Percentiles rank a stretch among this genome's conserved stretches.
These are phyloP conservation scores for Daldinia sp. DNA, from an alignment of 2,329 filamentous ascomycete species.

Conservation along the genomic window DNA sequence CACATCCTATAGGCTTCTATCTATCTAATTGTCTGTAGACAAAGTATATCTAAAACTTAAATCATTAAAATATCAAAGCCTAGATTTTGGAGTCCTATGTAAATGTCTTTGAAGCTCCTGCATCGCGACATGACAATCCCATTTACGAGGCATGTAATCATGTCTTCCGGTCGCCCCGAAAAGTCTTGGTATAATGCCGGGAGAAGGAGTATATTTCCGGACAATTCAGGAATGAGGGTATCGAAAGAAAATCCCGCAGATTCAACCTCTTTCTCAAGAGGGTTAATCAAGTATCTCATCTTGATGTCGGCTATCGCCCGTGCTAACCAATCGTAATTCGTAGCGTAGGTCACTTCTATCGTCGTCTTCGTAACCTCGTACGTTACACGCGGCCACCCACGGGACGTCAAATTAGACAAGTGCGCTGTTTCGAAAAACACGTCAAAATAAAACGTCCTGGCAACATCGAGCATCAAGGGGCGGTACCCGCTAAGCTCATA, in stretches of 20 bases:
- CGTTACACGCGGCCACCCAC: neutral
- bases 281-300: constrained; percentile 29
- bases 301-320: constrained; percentile 34
- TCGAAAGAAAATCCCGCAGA: neutral
- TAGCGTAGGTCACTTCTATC: neutral
- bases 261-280: constrained; percentile 18
- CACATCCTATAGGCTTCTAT: no score
- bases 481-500: constrained; percentile 22
- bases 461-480: constrained; percentile 37
- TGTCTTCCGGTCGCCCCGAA: no score
- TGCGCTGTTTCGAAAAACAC: constrained; percentile 28
- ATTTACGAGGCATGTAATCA: neutral
- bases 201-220: neutral
- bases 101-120: neutral
- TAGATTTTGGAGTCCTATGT: neutral
- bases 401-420: neutral
- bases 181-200: neutral
- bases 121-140: constrained; percentile 1
- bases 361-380: neutral
- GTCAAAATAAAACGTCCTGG: constrained; percentile 29
- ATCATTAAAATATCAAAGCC: neutral
- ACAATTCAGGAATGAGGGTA: neutral
- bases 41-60: neutral
- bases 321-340: constrained; percentile 14
- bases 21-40: no score